These are phyloP conservation scores for Xerophyta viscosa DNA, from an alignment of 106 monocot species.

Conservation along the genomic window DNA sequence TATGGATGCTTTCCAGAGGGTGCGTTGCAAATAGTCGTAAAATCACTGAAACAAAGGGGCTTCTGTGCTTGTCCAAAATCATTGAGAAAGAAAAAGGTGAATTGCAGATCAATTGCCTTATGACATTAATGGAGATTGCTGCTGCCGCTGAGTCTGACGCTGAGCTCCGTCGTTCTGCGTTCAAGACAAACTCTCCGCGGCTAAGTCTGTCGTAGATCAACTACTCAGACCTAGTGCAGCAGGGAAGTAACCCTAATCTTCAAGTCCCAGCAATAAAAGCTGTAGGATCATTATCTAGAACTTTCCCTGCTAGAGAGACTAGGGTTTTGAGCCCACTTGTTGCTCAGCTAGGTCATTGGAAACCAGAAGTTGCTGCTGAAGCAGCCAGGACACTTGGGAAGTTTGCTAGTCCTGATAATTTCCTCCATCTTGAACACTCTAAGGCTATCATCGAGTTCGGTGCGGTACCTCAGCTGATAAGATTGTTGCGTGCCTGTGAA, in stretches of 20 bases:
- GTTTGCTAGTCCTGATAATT: slow-evolving; percentile 47
- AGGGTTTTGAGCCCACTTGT: slow-evolving; percentile 41
- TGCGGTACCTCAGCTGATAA: slow-evolving; percentile 27
- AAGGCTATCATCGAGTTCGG: slow-evolving; percentile 51
- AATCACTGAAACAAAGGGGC: slow-evolving; percentile 60
- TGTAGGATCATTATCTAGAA: slow-evolving; percentile 45
- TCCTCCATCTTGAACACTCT: slow-evolving; percentile 36
- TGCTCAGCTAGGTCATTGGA: slow-evolving; percentile 39
- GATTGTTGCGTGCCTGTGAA: slow-evolving; percentile 37
- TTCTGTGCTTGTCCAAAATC: slow-evolving; percentile 48
- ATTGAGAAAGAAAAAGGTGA: slow-evolving; percentile 45
- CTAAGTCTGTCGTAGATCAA: slow-evolving; percentile 50
- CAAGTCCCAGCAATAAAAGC: slow-evolving; percentile 43
- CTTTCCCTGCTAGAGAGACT: slow-evolving; percentile 44
- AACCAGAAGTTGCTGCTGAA: slow-evolving; percentile 35
- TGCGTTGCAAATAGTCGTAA: slow-evolving; percentile 41
- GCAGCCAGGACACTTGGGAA: slow-evolving; percentile 41
- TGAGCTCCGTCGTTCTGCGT: slow-evolving; percentile 56
- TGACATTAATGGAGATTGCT: slow-evolving; percentile 47
- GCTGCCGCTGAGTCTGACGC: slow-evolving; percentile 35
- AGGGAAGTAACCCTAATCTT: slow-evolving; percentile 15
- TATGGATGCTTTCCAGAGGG: slow-evolving; percentile 40
- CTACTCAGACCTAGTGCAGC: slow-evolving; percentile 32
- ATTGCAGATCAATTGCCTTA: slow-evolving; percentile 49
- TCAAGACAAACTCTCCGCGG: slow-evolving; percentile 56